phyloP scores from a whole-genome alignment of 2,329 filamentous ascomycete genomes.

The Alternaria novae-zelandiae region DNA sequence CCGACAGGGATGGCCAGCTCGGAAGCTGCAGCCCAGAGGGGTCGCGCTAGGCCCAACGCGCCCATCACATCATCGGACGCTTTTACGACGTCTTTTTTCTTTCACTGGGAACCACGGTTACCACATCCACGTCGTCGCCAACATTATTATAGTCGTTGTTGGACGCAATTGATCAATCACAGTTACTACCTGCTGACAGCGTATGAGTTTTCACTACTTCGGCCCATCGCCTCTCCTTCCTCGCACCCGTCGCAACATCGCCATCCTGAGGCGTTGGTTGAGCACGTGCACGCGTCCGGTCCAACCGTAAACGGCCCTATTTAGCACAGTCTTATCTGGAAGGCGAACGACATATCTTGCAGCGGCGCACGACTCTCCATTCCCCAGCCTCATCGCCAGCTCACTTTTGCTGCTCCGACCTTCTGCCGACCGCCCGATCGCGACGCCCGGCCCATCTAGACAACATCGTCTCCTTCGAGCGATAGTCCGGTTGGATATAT shows the following conservation, averaged over 20 bases:
- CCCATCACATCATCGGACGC: constrained; percentile 18
- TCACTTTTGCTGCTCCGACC: constrained; percentile 6
- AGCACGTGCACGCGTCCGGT: constrained; percentile 31
- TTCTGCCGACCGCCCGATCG: constrained; percentile 16
- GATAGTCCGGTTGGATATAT: constrained; percentile 8
- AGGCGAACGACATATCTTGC: constrained; percentile 36
- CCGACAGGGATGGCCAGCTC: constrained; percentile 15
- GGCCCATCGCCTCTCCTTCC: neutral
- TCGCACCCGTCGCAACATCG: neutral
- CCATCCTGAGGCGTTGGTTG: neutral
- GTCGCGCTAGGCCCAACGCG: constrained; percentile 12
- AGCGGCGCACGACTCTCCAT: constrained; percentile 18
- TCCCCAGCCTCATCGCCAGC: constrained; percentile 13
- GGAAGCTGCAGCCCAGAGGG: constrained; percentile 15
- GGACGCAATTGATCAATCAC: neutral
- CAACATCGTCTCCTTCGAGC: neutral
- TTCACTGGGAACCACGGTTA: neutral
- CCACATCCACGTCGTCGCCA: neutral
- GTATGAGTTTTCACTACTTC: neutral
- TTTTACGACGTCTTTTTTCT: constrained; percentile 14
- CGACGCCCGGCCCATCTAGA: neutral
- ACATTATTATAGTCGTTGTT: neutral
- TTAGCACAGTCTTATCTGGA: constrained; percentile 37
- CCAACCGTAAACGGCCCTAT: constrained; percentile 31
- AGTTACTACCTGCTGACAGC: neutral